Evolutionary conservation across 192 early-diverging fungal species (phyloP), one percentile per base, ranked within the genome.

Genomic region (Dimargaris xerosporica): DNA sequence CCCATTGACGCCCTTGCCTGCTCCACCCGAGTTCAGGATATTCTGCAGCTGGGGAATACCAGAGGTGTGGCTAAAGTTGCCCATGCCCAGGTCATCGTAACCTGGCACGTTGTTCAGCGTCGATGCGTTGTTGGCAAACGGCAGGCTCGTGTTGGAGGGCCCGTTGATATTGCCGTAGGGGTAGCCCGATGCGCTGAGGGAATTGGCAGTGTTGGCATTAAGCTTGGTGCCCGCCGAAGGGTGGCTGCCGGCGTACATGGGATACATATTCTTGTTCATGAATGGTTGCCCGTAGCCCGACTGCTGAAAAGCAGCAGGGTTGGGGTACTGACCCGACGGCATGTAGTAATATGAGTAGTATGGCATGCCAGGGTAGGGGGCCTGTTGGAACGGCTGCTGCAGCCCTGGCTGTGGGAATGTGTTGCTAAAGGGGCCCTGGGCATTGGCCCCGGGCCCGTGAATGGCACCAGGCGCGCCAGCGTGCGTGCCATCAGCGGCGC

Each of bases 221-320:
- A 2, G 29, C 29, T 56, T 56, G 28, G 7, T 39, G 19, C 29
- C 54, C 13, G 54, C 54, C 4, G 54, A 28, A 11, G 47, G 54
- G 44, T 54, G 60, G 29, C 42, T 68, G 60, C 54, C 63, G 30
- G 71, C 73, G 67, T 92, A 91, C 82, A 87, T 86, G 19, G 89
- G 89, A 63, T 92, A 95, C 78, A 90, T 83, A 43, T 75, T 80
- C 79, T 95, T 92, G 77, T 90, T 91, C 71, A 91, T 79, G 67
- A 89, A 91, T 11, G 86, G 90, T 69, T 92, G 90, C n/a, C 85
- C 88, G 70, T 91, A 95, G 9, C 78, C 79, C 2, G 85, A 86
- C 68, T 84, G 83, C 64, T 87, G 87, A 71, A 91, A 91, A 51
- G 77, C 71, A 56, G 67, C 69, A 31, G 76, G 78, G 31, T 80